Conservation (phyloP, 2,329 filamentous ascomycete genomes). For the Ophiocordyceps camponoti-saundersi region DNA sequence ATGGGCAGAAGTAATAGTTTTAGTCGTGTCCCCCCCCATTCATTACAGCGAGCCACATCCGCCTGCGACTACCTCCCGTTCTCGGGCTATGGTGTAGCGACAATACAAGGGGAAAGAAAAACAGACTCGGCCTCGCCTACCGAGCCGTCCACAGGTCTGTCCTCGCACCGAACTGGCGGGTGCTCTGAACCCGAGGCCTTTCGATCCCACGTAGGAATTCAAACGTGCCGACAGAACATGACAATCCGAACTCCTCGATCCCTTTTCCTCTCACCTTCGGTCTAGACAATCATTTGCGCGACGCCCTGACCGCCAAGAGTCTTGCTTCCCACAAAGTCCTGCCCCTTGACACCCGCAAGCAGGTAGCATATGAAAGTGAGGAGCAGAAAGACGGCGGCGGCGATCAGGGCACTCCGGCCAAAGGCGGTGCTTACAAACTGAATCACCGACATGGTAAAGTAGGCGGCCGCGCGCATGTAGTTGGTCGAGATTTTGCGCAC, state of each 20-base stretch:
- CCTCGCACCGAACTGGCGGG: not conserved
- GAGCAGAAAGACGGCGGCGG: constrained; percentile 65
- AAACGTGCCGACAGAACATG: not conserved
- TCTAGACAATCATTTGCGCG: constrained; percentile 92
- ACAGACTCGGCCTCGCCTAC: not conserved
- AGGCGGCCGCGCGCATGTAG: constrained; percentile 87
- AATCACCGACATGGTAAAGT: constrained; percentile 60
- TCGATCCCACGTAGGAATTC: not conserved
- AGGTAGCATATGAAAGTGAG: constrained; percentile 68
- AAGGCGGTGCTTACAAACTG: constrained; percentile 69
- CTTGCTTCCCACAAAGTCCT: constrained; percentile 85
- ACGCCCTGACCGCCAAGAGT: constrained; percentile 86
- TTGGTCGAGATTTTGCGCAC: constrained; percentile 91
- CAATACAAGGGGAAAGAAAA: not conserved
- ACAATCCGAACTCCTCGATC: not conserved
- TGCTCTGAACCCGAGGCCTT: not conserved
- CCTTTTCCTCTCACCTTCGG: not conserved
- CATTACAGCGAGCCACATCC: not conserved
- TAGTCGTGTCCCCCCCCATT: not conserved
- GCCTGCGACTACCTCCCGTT: not conserved
- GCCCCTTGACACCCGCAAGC: constrained; percentile 62
- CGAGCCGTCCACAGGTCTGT: not conserved
- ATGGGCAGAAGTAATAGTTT: not conserved
- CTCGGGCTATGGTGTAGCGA: not conserved
- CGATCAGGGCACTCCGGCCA: constrained; percentile 57